These are phyloP conservation scores for Chrysoporthe cubensis DNA, from an alignment of 2,329 filamentous ascomycete genomes.

Conservation along the genomic window DNA sequence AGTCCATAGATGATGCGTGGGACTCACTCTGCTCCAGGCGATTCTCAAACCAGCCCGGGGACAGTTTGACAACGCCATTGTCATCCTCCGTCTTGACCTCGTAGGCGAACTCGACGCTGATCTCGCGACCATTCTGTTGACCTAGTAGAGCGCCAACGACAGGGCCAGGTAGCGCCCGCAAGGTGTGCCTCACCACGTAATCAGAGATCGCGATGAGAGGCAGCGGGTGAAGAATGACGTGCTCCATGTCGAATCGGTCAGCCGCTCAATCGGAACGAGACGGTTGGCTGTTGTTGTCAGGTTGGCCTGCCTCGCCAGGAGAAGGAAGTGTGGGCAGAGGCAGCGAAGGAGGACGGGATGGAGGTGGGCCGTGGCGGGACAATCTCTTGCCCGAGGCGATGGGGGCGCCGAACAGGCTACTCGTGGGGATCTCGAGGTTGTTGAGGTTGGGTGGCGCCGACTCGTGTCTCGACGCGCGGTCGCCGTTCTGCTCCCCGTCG, in stretches of 20 bases:
- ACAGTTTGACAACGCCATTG: conserved; percentile 64
- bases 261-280: neutral
- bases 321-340: conserved; percentile 3
- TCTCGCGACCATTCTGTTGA: conserved; percentile 85
- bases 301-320: neutral
- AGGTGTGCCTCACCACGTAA: conserved; percentile 88
- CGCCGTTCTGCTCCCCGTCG: neutral
- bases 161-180: conserved; percentile 75
- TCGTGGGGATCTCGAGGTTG: conserved; percentile 3
- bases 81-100: conserved; percentile 66
- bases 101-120: conserved; percentile 92
- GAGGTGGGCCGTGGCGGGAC: conserved; percentile 1
- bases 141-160: conserved; percentile 88
- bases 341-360: neutral
- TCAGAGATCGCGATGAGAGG: conserved; percentile 96
- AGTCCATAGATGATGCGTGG: conserved; percentile 25
- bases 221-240: conserved; percentile 78
- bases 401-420: neutral
- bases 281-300: neutral
- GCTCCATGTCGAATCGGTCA: conserved; percentile 20
- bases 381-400: neutral
- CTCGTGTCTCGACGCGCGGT: neutral
- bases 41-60: conserved; percentile 73
- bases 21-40: conserved; percentile 82
- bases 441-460: neutral